Evolutionary conservation across 2,329 filamentous ascomycete species (phyloP).

Genomic region (Chaetomium sp.): DNA sequence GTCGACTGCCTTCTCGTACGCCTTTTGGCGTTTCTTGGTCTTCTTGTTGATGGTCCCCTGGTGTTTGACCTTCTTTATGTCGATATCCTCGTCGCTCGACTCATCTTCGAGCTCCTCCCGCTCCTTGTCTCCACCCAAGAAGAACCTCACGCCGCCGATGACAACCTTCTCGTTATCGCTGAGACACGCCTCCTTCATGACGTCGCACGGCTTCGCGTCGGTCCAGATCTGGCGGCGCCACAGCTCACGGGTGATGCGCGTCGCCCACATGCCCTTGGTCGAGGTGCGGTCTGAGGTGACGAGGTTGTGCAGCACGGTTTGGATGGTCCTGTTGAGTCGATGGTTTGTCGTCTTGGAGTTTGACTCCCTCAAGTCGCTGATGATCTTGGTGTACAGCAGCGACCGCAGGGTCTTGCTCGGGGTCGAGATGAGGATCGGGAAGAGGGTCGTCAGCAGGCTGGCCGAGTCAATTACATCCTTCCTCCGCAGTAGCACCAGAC

Average conservation of each 20-base stretch:
- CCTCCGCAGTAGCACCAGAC: slow-evolving; percentile 80
- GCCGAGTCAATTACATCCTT: slow-evolving; percentile 91
- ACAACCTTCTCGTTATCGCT: slow-evolving; percentile 93
- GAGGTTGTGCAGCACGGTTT: slow-evolving; percentile 90
- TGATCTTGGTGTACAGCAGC: slow-evolving; percentile 83
- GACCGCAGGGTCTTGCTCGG: slow-evolving; percentile 85
- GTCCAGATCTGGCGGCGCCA: slow-evolving; percentile 98
- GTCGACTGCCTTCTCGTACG: slow-evolving; percentile 77
- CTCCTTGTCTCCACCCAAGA: slow-evolving; percentile 94
- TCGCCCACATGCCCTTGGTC: slow-evolving; percentile 88
- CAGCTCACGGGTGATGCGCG: slow-evolving; percentile 90
- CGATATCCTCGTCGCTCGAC: slow-evolving; percentile 79
- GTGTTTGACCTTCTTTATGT: slow-evolving; percentile 81
- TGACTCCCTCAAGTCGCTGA: slow-evolving; percentile 84
- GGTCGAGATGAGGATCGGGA: slow-evolving; percentile 85
- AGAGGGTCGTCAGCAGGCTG: slow-evolving; percentile 83
- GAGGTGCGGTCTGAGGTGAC: slow-evolving; percentile 83
- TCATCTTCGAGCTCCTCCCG: slow-evolving; percentile 91
- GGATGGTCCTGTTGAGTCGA: slow-evolving; percentile 87
- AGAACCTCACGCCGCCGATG: slow-evolving; percentile 85
- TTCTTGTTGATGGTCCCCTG: slow-evolving; percentile 95
- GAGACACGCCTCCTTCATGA: slow-evolving; percentile 93
- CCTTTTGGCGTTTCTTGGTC: slow-evolving; percentile 80
- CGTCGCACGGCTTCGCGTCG: slow-evolving; percentile 90
- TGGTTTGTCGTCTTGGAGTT: slow-evolving; percentile 91